Conservation (phyloP, 352 stramenopile species). For the Albugo candida region DNA sequence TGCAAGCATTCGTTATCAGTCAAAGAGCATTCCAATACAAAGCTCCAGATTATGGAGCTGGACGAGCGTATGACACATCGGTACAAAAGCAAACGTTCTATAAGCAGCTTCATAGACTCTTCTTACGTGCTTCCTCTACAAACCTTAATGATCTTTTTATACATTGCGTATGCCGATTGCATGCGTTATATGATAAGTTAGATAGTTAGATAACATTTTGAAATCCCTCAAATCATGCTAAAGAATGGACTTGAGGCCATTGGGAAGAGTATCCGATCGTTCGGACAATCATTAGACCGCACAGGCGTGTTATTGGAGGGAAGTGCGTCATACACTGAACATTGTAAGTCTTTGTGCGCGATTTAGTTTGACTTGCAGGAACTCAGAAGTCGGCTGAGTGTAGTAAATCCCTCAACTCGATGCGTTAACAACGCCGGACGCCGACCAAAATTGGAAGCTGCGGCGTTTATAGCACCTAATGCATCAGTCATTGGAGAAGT, state of each 20-base stretch:
- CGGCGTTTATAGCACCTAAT: slow-evolving; percentile 80
- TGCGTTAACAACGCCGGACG: slow-evolving; percentile 51
- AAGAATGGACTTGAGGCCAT: slow-evolving; percentile 42
- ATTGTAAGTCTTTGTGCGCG: slow-evolving; percentile 31
- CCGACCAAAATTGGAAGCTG: slow-evolving; percentile 26
- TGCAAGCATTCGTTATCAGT: too few species aligned
- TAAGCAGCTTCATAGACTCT: too few species aligned
- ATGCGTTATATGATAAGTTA: too few species aligned
- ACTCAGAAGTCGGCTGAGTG: neutral
- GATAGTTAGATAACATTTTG: too few species aligned
- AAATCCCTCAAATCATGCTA: slow-evolving; percentile 16
- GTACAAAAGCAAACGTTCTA: too few species aligned
- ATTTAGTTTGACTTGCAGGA: neutral
- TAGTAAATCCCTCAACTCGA: slow-evolving; percentile 73
- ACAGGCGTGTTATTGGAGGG: slow-evolving; percentile 67
- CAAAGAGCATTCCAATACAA: too few species aligned
- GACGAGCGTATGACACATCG: too few species aligned
- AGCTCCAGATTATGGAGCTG: too few species aligned
- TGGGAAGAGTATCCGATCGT: slow-evolving; percentile 66
- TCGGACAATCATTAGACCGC: slow-evolving; percentile 73
- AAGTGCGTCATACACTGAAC: slow-evolving; percentile 69
- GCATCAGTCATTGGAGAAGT: slow-evolving; percentile 86
- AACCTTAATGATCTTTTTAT: too few species aligned
- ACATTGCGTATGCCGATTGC: too few species aligned
- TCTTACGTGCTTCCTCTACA: too few species aligned